Evolutionary conservation across 2,329 filamentous ascomycete species (phyloP).

Genomic region (Dactylellina leptospora): DNA sequence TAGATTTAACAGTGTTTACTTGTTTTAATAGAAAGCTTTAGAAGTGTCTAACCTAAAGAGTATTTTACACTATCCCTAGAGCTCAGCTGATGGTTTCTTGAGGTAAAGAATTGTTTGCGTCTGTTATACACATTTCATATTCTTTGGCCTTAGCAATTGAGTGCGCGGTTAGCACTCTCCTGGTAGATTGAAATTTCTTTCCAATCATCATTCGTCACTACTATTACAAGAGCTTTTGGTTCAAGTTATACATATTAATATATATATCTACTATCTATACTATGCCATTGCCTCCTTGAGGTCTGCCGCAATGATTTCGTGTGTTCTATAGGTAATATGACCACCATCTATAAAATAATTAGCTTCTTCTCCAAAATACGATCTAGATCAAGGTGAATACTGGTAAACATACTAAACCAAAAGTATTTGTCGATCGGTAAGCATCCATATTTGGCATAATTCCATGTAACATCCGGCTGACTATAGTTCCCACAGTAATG

Average conservation of each 20-base stretch:
- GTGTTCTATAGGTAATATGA: constrained; percentile 21
- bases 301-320: constrained; percentile 38
- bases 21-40: neutral
- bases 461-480: constrained; percentile 40
- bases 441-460: constrained; percentile 39
- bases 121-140: no score
- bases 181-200: no score
- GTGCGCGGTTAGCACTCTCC: no score
- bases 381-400: neutral
- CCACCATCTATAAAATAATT: constrained; percentile 17
- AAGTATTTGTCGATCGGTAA: constrained; percentile 47
- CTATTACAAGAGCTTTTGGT: neutral
- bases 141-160: no score
- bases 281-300: constrained; percentile 33
- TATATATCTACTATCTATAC: no score
- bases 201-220: neutral
- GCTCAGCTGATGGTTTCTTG: no score
- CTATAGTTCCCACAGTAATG: constrained; percentile 22
- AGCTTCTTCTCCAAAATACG: neutral
- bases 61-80: no score
- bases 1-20: neutral
- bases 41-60: no score
- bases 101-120: no score
- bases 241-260: neutral
- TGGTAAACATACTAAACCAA: constrained; percentile 36